Evolutionary conservation across 2,329 filamentous ascomycete species (phyloP).

Genomic region (Grosmannia huntii): DNA sequence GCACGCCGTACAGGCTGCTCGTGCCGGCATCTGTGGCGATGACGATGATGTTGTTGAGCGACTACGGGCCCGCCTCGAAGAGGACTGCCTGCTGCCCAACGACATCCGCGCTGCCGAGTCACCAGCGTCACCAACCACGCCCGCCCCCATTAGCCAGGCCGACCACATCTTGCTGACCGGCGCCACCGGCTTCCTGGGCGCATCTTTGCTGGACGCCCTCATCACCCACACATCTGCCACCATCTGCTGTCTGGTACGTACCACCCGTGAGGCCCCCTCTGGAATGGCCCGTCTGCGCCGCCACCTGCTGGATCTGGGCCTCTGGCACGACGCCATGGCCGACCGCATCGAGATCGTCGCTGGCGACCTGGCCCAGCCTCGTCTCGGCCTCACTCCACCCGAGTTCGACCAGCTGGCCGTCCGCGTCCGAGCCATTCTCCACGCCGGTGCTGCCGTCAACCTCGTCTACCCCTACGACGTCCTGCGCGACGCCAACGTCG

Average conservation of each 20-base stretch:
- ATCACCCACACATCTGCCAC: constrained; percentile 55
- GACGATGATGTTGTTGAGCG: neutral
- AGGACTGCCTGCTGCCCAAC: constrained; percentile 38
- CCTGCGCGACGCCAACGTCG: constrained; percentile 60
- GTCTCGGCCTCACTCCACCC: constrained; percentile 54
- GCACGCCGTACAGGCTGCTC: constrained; percentile 54
- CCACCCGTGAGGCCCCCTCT: constrained; percentile 46
- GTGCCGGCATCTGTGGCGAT: constrained; percentile 50
- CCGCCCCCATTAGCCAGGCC: constrained; percentile 39
- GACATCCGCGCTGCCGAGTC: constrained; percentile 38
- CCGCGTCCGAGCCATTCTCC: constrained; percentile 60
- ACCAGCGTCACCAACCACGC: neutral
- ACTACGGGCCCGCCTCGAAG: constrained; percentile 22
- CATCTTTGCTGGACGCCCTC: constrained; percentile 58
- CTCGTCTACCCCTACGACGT: constrained; percentile 73
- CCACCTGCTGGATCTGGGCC: constrained; percentile 64
- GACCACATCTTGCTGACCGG: constrained; percentile 61
- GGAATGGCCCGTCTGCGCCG: constrained; percentile 61
- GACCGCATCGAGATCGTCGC: constrained; percentile 66
- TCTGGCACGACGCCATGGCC: constrained; percentile 66
- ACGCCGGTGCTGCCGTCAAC: constrained; percentile 68
- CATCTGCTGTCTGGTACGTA: constrained; percentile 54
- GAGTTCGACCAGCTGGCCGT: constrained; percentile 52
- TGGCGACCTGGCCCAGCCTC: constrained; percentile 56
- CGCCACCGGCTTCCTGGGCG: constrained; percentile 63